These are phyloP conservation scores for Ustilago nuda DNA, from an alignment of 1,284 basidiomycete species.

Conservation along the genomic window DNA sequence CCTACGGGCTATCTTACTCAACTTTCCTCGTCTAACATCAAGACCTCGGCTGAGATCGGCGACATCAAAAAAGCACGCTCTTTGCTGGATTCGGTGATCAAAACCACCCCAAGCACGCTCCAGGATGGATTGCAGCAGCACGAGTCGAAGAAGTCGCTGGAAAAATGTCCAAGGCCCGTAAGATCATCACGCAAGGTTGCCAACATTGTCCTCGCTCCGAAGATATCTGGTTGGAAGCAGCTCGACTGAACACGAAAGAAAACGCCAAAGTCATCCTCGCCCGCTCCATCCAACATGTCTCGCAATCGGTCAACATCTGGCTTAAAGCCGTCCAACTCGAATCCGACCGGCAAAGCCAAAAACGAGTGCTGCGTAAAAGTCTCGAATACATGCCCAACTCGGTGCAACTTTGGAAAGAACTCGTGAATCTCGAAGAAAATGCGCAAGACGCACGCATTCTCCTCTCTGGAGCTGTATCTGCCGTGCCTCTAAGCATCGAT, in stretches of 20 bases:
- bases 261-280: slow-evolving; percentile 96
- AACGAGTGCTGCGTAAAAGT: slow-evolving; percentile 89
- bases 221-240: slow-evolving; percentile 97
- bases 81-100: slow-evolving; percentile 94
- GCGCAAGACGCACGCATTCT: slow-evolving; percentile 89
- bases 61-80: slow-evolving; percentile 97
- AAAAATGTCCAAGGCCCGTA: slow-evolving; percentile 92
- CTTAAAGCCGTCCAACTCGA: slow-evolving; percentile 91
- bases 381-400: slow-evolving; percentile 98
- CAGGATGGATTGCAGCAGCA: slow-evolving; percentile 98
- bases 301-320: slow-evolving; percentile 95
- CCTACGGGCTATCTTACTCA: slow-evolving; percentile 97
- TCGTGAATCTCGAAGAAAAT: slow-evolving; percentile 92
- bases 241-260: slow-evolving; percentile 87
- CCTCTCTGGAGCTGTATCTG: slow-evolving; percentile 91
- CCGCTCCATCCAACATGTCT: slow-evolving; percentile 88
- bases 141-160: slow-evolving; percentile 95
- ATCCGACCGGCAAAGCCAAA: slow-evolving; percentile 84
- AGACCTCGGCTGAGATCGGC: slow-evolving; percentile 93
- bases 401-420: slow-evolving; percentile 96
- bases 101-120: slow-evolving; percentile 95
- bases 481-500: slow-evolving; percentile 93
- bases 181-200: slow-evolving; percentile 92
- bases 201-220: slow-evolving; percentile 95
- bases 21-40: slow-evolving; percentile 87